phyloP scores from a whole-genome alignment of 331 rosid genomes.

The Acacia concinna region DNA sequence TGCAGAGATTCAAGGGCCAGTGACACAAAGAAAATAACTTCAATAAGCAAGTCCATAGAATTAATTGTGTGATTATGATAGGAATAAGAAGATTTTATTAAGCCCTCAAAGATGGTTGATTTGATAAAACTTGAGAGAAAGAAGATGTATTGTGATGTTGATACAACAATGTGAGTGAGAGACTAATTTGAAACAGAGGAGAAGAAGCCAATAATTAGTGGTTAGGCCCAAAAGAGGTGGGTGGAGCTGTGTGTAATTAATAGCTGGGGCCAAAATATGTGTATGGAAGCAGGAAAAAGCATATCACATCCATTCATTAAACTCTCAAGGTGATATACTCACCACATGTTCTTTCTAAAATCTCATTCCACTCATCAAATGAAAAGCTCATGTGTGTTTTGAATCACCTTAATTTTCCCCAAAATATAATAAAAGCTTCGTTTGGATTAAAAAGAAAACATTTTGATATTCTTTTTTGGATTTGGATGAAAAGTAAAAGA shows the following conservation, averaged over 20 bases:
- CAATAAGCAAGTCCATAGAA: not conserved
- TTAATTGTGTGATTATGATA: not conserved
- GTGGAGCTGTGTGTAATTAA: not conserved
- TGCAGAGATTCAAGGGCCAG: not conserved
- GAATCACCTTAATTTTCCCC: not conserved
- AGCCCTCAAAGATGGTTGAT: not conserved
- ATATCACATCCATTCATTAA: conserved; percentile 25
- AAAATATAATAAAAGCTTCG: not conserved
- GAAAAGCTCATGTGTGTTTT: not conserved
- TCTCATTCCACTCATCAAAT: conserved; percentile 44
- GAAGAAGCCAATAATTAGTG: not conserved
- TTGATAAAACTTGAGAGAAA: not conserved
- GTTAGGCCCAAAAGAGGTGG: not conserved
- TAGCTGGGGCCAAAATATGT: not conserved
- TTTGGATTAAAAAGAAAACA: not conserved
- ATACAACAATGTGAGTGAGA: not conserved
- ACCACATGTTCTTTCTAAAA: conserved; percentile 48
- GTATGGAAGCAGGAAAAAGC: conserved; percentile 24
- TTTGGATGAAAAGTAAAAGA: not conserved
- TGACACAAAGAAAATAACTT: not conserved
- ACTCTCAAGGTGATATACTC: conserved; percentile 10
- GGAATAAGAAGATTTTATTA: not conserved
- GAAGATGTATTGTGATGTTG: not conserved
- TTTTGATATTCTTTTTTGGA: not conserved
- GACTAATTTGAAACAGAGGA: not conserved